Evolutionary conservation across 2,329 filamentous ascomycete species (phyloP).

Genomic region (Meredithiella fracta): DNA sequence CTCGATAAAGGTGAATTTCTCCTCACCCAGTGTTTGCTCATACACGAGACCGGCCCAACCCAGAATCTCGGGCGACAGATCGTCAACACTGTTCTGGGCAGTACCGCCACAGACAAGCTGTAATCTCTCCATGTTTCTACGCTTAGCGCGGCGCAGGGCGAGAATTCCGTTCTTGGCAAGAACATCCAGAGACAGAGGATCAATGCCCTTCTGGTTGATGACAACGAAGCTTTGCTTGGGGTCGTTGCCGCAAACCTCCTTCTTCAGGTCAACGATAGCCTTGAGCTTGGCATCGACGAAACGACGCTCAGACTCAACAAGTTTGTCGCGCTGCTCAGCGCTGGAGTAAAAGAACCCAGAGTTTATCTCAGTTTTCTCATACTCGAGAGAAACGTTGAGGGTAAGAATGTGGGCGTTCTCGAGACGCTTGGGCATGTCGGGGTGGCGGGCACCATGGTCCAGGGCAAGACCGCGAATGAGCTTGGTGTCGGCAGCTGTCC

Average conservation of each 20-base stretch:
- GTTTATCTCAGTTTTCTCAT: conserved; percentile 99
- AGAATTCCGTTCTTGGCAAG: conserved; percentile 97
- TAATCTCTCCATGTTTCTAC: conserved; percentile 96
- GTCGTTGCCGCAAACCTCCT: conserved; percentile 87
- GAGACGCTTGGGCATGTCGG: conserved; percentile 93
- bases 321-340: conserved; percentile 91
- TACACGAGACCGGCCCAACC: conserved; percentile 96
- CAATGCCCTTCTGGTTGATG: conserved; percentile 98
- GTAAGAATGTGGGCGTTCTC: conserved; percentile 93
- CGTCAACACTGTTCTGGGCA: conserved; percentile 92
- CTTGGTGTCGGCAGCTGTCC: conserved; percentile 86
- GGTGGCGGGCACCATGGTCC: conserved; percentile 90
- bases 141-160: conserved; percentile 83
- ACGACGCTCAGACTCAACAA: conserved; percentile 89
- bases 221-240: conserved; percentile 92
- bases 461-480: conserved; percentile 84
- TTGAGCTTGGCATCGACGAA: conserved; percentile 93
- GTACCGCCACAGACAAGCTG: conserved; percentile 85
- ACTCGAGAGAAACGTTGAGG: conserved; percentile 91
- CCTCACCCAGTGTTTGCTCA: conserved; percentile 91
- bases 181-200: conserved; percentile 87
- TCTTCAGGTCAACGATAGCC: conserved; percentile 96
- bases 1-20: conserved; percentile 98
- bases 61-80: conserved; percentile 70
- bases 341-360: conserved; percentile 97